phyloP scores from a whole-genome alignment of 306 rosid species.

The Geum urbanum region DNA sequence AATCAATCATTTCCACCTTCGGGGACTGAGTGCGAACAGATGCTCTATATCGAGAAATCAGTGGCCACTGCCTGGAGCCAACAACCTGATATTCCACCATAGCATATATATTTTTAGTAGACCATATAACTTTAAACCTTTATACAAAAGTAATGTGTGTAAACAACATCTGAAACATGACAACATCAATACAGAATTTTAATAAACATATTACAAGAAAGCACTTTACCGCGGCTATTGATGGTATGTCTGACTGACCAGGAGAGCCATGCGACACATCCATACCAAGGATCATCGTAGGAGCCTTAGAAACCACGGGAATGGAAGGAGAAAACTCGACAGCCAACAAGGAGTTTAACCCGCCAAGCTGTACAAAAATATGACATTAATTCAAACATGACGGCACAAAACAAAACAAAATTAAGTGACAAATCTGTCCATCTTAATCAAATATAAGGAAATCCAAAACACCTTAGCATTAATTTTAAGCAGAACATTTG shows the following conservation, averaged over 20 bases:
- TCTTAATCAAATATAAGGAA: background rate
- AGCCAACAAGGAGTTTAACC: slow-evolving; percentile 68
- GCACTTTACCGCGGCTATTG: slow-evolving; percentile 77
- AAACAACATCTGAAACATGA: background rate
- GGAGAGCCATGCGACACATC: slow-evolving; percentile 97
- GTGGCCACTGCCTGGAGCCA: slow-evolving; percentile 89
- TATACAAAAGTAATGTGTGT: background rate
- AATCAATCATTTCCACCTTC: slow-evolving; percentile 83
- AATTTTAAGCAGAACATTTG: slow-evolving; percentile 77
- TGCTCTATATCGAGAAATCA: slow-evolving; percentile 81
- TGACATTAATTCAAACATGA: background rate
- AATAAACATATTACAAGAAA: background rate
- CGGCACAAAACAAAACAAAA: background rate
- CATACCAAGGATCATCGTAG: slow-evolving; percentile 88
- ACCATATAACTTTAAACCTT: background rate
- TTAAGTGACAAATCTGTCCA: background rate
- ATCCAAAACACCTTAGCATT: slow-evolving; percentile 66
- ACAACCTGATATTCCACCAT: slow-evolving; percentile 54
- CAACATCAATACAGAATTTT: background rate
- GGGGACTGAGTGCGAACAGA: slow-evolving; percentile 85
- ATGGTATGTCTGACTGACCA: slow-evolving; percentile 83
- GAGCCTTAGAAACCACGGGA: slow-evolving; percentile 68
- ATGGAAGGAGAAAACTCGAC: slow-evolving; percentile 62
- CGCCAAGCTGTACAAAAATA: slow-evolving; percentile 69
- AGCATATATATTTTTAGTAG: background rate